Conservation (phyloP, 202 grass and related monocot genomes). For the Bolboschoenoplectus hybrid region DNA sequence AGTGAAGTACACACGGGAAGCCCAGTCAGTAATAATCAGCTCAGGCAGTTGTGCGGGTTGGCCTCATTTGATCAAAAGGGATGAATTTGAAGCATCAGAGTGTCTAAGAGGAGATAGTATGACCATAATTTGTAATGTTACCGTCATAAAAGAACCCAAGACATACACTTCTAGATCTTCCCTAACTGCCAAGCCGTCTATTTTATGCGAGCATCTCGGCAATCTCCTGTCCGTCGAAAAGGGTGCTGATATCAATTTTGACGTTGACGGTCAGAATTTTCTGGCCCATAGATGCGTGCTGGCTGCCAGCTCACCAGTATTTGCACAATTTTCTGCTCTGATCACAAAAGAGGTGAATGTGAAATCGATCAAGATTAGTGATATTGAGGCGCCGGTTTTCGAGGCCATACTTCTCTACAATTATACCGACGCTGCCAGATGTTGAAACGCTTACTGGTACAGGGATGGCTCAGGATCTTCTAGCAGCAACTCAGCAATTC, state of each 20-base stretch:
- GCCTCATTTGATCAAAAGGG: neutral
- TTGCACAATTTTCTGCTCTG: neutral
- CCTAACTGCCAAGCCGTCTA: too few relatives aligned
- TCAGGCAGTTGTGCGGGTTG: neutral
- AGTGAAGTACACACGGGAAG: neutral
- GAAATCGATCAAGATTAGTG: neutral
- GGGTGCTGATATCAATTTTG: neutral
- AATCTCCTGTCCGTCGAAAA: neutral
- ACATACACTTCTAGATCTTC: neutral
- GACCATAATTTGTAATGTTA: slow-evolving; percentile 35
- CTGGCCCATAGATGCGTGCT: neutral
- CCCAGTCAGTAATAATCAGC: neutral
- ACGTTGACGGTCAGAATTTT: neutral
- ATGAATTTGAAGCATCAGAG: neutral
- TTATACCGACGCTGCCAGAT: neutral
- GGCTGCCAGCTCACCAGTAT: neutral
- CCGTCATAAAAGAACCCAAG: neutral
- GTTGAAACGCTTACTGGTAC: neutral
- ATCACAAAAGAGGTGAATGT: neutral
- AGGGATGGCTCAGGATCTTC: neutral
- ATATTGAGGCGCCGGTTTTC: neutral
- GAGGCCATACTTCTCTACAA: neutral
- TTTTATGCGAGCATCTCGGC: neutral
- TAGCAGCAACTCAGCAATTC: neutral
- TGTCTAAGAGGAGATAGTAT: slow-evolving; percentile 19